Percentiles rank a stretch among this genome's conserved stretches.
phyloP scores from a whole-genome alignment of 331 rosid species.

The Telfairia occidentalis region DNA sequence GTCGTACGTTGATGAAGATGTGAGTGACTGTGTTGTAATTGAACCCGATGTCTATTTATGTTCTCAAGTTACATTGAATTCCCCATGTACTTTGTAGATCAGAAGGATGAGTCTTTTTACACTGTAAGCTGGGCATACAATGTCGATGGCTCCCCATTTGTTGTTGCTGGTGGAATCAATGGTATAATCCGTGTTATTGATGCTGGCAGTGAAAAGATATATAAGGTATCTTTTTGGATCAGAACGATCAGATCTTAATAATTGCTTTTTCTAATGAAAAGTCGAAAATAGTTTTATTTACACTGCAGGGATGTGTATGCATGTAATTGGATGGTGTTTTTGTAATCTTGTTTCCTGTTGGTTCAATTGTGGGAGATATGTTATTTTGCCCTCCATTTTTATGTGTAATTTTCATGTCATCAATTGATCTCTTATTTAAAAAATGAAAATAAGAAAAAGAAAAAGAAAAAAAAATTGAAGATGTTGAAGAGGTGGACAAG shows the following conservation, averaged over 20 bases:
- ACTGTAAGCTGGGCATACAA: slow-evolving; percentile 81
- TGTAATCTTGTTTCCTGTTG: background rate
- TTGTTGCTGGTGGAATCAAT: slow-evolving; percentile 86
- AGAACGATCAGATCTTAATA: background rate
- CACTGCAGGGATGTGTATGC: background rate
- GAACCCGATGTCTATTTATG: background rate
- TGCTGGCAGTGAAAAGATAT: slow-evolving; percentile 72
- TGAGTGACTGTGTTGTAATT: slow-evolving; percentile 27
- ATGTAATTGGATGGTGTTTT: background rate
- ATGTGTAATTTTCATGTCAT: background rate
- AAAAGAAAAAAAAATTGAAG: background rate
- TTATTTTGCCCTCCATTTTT: background rate
- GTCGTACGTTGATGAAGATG: slow-evolving; percentile 91
- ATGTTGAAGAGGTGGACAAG: background rate
- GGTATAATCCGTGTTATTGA: slow-evolving; percentile 76
- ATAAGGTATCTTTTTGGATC: slow-evolving; percentile 48
- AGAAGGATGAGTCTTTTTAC: slow-evolving; percentile 98
- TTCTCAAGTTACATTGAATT: slow-evolving; percentile 14
- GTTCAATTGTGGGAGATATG: background rate
- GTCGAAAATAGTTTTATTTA: background rate
- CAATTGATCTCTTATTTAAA: background rate
- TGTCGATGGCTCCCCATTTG: slow-evolving; percentile 51
- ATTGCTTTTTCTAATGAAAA: background rate
- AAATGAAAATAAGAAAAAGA: no score
- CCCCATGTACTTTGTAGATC: slow-evolving; percentile 44